Evolutionary conservation across 2,329 filamentous ascomycete species (phyloP), one percentile per base, ranked within the genome.

Genomic region (Chlorencoelia australis): DNA sequence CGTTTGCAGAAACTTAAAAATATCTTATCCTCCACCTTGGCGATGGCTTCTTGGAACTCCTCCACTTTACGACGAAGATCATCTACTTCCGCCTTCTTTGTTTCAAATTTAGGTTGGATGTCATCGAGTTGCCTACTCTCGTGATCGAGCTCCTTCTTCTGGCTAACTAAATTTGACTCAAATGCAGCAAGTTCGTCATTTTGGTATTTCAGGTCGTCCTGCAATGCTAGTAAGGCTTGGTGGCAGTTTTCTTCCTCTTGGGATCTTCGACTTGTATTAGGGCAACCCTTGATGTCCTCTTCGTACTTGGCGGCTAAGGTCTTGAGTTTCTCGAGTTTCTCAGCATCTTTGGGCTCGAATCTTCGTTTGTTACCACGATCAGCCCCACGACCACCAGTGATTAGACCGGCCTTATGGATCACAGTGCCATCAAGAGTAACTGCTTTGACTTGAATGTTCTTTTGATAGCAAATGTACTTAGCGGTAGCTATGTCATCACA

Each of bases 401-500:
- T 96, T 35, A 93, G 71, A 54, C 91, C 91, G 30, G 84, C 87
- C 58, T 96, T 96, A 65, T 94, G 87, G 46, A 98, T 95, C 42
- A 98, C 82, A 37, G 82, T 89, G n/a, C 91, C 91, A 54, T 96
- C 88, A 9, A 96, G 62, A 1, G 88, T 94, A 9, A 98, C 89
- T 4, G 89, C 88, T 59, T 96, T 96, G 35, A 93, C 88, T 41
- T 88, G 82, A 20, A 95, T 79, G 6, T 46, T 79, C 45, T 77
- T 81, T 39, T 83, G 77, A 56, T 93, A 96, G 55, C 86, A 88
- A 30, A 98, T 79, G 40, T 89, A 74, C 58, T 93, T 94, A 18
- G 91, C 91, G 36, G 91, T 79, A 4, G 81, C 73, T 22, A 95
- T 67, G 37, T 75, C 83, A 59, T 98, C 91, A 54, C 89, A 96